Percentiles rank a stretch among this genome's conserved stretches.
Evolutionary conservation across 1,139 yeast species (phyloP).

Genomic region (Petasospora fabianii): DNA sequence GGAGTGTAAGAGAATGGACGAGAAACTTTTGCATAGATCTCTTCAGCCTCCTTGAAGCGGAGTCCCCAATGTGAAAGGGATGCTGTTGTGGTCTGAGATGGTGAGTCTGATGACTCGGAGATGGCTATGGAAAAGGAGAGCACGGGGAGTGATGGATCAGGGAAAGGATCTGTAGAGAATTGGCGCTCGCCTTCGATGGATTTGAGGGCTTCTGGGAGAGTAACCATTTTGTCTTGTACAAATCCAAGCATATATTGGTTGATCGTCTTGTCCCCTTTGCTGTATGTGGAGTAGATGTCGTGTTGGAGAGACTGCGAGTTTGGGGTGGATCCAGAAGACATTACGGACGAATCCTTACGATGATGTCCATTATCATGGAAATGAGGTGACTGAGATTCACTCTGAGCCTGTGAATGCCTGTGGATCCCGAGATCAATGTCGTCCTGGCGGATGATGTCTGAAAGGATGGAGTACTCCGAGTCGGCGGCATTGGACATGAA

Average conservation of each 20-base stretch:
- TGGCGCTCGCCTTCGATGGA: conserved; percentile 43
- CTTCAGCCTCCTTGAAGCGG: conserved; percentile 67
- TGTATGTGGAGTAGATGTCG: conserved; percentile 24
- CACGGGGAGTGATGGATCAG: conserved; percentile 32
- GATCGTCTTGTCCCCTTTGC: conserved; percentile 34
- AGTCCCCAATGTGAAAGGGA: conserved; percentile 23
- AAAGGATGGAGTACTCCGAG: conserved; percentile 71
- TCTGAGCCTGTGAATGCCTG: conserved; percentile 3
- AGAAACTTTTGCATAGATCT: conserved; percentile 69
- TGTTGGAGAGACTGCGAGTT: conserved; percentile 12
- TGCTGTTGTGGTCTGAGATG: not conserved
- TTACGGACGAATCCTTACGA: conserved; percentile 13
- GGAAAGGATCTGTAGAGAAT: conserved; percentile 30
- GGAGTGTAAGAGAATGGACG: conserved; percentile 86
- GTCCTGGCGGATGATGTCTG: conserved; percentile 65
- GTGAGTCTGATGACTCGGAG: conserved; percentile 22
- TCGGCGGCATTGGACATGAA: conserved; percentile 75
- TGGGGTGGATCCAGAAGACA: conserved; percentile 18
- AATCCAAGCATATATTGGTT: conserved; percentile 59
- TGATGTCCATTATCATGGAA: conserved; percentile 3
- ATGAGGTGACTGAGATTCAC: conserved; percentile 5
- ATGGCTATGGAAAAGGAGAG: conserved; percentile 54
- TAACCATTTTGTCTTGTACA: conserved; percentile 32
- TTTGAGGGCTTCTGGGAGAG: conserved; percentile 55
- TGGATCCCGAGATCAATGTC: conserved; percentile 14